Evolutionary conservation across 345 rosid genomes (phyloP).

Genomic region (Mallotus nudiflorus): DNA sequence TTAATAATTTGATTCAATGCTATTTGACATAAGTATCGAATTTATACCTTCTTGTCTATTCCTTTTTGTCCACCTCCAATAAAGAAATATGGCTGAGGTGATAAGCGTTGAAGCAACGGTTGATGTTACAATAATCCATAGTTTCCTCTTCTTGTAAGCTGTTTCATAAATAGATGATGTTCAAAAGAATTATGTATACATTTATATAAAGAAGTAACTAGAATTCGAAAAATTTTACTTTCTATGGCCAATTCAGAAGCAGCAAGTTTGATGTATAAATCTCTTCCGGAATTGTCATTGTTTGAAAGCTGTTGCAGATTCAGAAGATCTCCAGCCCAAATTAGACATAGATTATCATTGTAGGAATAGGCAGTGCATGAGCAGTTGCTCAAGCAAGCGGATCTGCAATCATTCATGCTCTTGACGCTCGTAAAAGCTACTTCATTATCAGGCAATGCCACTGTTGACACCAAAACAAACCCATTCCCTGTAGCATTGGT

Average conservation of each 20-base stretch:
- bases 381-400: neutral
- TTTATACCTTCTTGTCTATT: neutral
- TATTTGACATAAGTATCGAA: neutral
- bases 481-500: neutral
- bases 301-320: neutral
- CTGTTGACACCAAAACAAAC: neutral
- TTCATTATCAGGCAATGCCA: neutral
- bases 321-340: neutral
- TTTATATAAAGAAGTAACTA: no score
- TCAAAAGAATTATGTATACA: no score
- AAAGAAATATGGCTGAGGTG: neutral
- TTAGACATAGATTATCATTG: neutral
- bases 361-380: neutral
- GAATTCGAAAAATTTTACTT: neutral
- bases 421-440: neutral
- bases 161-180: no score
- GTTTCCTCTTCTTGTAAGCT: neutral
- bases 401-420: neutral
- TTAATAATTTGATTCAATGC: neutral
- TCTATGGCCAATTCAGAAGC: neutral
- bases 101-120: neutral
- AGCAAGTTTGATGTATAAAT: neutral
- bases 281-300: neutral
- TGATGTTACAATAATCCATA: neutral
- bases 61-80: neutral